Conservation (phyloP, 352 stramenopile species). For the Thalassiosira exigua region DNA sequence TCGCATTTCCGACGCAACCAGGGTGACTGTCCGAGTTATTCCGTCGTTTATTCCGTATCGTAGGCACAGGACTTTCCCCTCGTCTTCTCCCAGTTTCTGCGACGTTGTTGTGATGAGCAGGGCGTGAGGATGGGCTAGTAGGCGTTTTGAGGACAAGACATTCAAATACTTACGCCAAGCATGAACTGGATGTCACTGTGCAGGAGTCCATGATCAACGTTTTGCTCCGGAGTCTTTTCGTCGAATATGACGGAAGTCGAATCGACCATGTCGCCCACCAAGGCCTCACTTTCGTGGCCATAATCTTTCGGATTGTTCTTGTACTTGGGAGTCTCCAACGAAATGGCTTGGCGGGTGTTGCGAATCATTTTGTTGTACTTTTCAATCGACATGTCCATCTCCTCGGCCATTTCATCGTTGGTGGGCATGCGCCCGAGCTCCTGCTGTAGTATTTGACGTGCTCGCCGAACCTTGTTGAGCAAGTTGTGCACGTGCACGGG, state of each 20-base stretch:
- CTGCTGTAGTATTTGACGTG: constrained; percentile 70
- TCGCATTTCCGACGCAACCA: constrained; percentile 78
- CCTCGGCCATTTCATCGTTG: constrained; percentile 82
- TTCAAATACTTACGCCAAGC: constrained; percentile 56
- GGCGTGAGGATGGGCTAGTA: too few relatives aligned
- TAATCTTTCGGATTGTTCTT: constrained; percentile 83
- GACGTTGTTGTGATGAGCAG: too few relatives aligned
- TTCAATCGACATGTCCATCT: constrained; percentile 77
- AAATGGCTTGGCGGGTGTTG: constrained; percentile 80
- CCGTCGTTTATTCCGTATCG: constrained; percentile 86
- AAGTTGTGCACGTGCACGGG: constrained; percentile 90
- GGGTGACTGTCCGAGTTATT: constrained; percentile 82
- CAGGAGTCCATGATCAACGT: constrained; percentile 78
- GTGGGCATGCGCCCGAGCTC: constrained; percentile 82
- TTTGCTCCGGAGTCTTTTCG: constrained; percentile 72
- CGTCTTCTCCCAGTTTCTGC: constrained; percentile 78
- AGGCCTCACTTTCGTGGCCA: constrained; percentile 75
- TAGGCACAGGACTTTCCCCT: constrained; percentile 77
- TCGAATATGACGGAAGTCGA: constrained; percentile 63
- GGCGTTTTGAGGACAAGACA: too few relatives aligned
- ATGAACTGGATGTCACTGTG: constrained; percentile 84
- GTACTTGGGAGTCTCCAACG: constrained; percentile 79
- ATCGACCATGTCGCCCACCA: constrained; percentile 79
- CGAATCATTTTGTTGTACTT: constrained; percentile 85
- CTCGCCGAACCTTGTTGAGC: constrained; percentile 82